Evolutionary conservation across 306 rosid genomes (phyloP).

Genomic region (Pyrus pyrifolia): DNA sequence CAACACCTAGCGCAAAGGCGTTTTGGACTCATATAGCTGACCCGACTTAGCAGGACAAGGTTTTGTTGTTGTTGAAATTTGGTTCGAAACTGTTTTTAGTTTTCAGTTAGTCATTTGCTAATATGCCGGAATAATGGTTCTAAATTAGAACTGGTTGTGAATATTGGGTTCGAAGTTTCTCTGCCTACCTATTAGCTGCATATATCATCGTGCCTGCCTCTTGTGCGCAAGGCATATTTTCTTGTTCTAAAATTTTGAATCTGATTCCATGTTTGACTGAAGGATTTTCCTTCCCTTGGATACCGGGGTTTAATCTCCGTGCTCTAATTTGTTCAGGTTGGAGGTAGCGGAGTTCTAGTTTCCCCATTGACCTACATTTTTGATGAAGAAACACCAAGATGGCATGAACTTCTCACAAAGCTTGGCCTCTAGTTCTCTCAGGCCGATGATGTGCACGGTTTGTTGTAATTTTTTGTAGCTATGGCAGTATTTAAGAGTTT

Average conservation of each 20-base stretch:
- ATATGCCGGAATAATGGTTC: not conserved
- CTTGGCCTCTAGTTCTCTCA: slow-evolving; percentile 48
- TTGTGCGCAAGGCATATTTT: not conserved
- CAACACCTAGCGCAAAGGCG: no score
- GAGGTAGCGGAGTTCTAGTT: slow-evolving; percentile 96
- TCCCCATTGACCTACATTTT: slow-evolving; percentile 94
- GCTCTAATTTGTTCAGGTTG: slow-evolving; percentile 51
- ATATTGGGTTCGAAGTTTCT: not conserved
- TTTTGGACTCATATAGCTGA: no score
- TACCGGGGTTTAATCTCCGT: not conserved
- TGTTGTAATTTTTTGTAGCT: slow-evolving; percentile 10
- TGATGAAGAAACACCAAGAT: slow-evolving; percentile 95
- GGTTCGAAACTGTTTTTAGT: not conserved
- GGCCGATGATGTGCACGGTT: not conserved
- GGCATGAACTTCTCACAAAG: slow-evolving; percentile 63
- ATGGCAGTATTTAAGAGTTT: not conserved
- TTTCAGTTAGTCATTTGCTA: not conserved
- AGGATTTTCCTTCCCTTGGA: not conserved
- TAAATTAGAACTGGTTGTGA: not conserved
- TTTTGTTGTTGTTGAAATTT: not conserved
- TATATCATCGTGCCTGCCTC: not conserved
- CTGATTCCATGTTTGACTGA: not conserved
- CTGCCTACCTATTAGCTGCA: not conserved
- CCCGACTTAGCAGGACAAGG: no score
- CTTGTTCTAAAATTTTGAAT: not conserved